Conservation (phyloP, 139 green algal genomes). For the Auxenochlorella pyrenoidosa region DNA sequence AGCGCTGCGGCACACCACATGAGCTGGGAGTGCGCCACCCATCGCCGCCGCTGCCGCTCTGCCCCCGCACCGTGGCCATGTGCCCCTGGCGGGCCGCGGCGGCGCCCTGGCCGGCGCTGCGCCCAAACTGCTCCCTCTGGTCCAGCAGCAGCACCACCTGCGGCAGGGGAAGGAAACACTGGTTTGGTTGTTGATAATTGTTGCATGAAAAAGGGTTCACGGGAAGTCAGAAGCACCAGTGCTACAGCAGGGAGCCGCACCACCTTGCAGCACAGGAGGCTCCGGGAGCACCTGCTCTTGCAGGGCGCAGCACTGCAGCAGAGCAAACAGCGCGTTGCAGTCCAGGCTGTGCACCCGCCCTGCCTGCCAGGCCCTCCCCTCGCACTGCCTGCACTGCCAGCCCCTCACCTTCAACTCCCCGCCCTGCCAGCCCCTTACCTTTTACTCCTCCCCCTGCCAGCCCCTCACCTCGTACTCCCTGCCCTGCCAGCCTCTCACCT, state of each 20-base stretch:
- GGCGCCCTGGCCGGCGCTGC: neutral
- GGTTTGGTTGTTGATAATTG: no score
- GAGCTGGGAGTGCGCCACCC: neutral
- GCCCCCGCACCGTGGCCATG: neutral
- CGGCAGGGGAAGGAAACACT: neutral
- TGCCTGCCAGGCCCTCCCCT: constrained; percentile 39
- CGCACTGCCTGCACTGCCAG: constrained; percentile 59
- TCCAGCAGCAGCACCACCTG: constrained; percentile 73
- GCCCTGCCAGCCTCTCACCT: constrained; percentile 40
- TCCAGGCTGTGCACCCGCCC: neutral
- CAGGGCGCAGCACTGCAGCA: neutral
- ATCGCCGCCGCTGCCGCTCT: neutral
- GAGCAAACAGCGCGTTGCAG: neutral
- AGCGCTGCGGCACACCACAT: no score
- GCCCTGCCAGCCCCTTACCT: constrained; percentile 41
- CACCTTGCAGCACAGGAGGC: no score
- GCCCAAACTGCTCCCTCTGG: constrained; percentile 62
- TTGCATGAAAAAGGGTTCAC: no score
- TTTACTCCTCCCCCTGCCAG: constrained; percentile 58
- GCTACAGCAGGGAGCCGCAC: no score
- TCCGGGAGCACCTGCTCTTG: neutral
- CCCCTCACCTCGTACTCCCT: constrained; percentile 58
- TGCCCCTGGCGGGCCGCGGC: neutral
- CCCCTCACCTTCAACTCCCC: constrained; percentile 59
- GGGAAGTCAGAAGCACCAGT: no score